Evolutionary conservation across 1,139 yeast species (phyloP), one percentile per base, ranked within the genome.

Genomic region (Sporopachydermia cereana): DNA sequence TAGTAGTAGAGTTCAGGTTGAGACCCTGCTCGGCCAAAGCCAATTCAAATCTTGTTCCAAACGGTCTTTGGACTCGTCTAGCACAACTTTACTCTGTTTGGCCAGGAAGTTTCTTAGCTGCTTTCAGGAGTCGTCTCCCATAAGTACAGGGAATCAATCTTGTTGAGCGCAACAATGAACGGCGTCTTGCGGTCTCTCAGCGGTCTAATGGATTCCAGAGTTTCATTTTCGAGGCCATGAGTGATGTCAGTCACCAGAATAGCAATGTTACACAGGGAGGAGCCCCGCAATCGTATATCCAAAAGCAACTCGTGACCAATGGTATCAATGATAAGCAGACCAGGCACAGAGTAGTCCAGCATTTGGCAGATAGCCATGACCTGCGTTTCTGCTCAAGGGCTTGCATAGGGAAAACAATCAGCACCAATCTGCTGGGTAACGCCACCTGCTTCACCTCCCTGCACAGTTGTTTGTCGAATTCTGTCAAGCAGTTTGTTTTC

Each of bases 381-480:
- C 43, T 79, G 82, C 36, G 97, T 91, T 70, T 93, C 59, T 79
- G 79, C 64, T 80, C 80, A 58, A 91, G 86, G 39, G 97, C 86
- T 29, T 84, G 94, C 56, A 91, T 89, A 49, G 98, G 98, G 29
- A 85, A 91, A 93, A 66, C 89, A 93, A 23, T 98, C 93, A 45
- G 99, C 99, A 77, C 99, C 99, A 62, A 91, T 91, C 68, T 91
- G 99, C 75, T 91, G 99, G 54, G 99, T 91, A 62, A 91, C 93
- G 73, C 99, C 99, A 72, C 99, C 99, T 47, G 98, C 99, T 71
- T 91, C 99, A 62, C 98, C 99, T 64, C 96, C 98, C 72, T 91
- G 99, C 50, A 91, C 99, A 59, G 91, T 91, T 43, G 97, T 93
- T 72, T 91, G 96, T 71, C 99, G 93, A 54, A 91, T 80, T 67